phyloP scores from a whole-genome alignment of 768 basidiomycete species.

The Suillus placidus region DNA sequence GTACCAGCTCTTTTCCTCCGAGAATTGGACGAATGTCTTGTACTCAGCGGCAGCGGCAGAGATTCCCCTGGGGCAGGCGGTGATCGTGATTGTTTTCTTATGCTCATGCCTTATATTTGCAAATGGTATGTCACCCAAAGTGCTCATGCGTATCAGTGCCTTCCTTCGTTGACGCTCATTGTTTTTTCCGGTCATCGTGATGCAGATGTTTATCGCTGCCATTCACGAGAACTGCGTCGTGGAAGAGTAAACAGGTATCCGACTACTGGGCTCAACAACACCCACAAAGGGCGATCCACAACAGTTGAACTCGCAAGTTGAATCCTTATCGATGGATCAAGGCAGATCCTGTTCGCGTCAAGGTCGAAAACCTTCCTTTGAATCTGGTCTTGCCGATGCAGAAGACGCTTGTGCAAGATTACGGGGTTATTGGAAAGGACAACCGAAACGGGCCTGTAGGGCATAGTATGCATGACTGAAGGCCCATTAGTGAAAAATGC shows the following conservation, averaged over 20 bases:
- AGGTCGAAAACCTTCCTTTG: slow-evolving; percentile 70
- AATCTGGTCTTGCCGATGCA: slow-evolving; percentile 80
- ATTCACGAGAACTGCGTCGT: slow-evolving; percentile 96
- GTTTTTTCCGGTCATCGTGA: slow-evolving; percentile 67
- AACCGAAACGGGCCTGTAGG: slow-evolving; percentile 45
- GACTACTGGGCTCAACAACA: slow-evolving; percentile 66
- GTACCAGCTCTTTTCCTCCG: slow-evolving; percentile 90
- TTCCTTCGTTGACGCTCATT: slow-evolving; percentile 2
- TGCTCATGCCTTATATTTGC: slow-evolving; percentile 87
- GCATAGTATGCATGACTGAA: slow-evolving; percentile 89
- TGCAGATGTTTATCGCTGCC: slow-evolving; percentile 97
- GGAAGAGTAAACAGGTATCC: slow-evolving; percentile 79
- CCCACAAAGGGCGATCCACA: slow-evolving; percentile 44
- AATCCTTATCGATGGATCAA: slow-evolving; percentile 90
- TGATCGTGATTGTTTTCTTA: slow-evolving; percentile 72
- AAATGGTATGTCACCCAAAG: slow-evolving; percentile 64
- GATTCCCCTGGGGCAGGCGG: slow-evolving; percentile 62
- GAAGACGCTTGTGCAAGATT: slow-evolving; percentile 70
- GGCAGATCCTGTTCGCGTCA: slow-evolving; percentile 71
- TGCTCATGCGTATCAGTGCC: not conserved
- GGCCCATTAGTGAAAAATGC: not conserved
- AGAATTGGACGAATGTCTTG: slow-evolving; percentile 88
- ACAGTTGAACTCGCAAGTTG: slow-evolving; percentile 67
- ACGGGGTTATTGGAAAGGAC: slow-evolving; percentile 43
- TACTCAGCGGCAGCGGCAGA: slow-evolving; percentile 68